phyloP scores from a whole-genome alignment of 2,329 filamentous ascomycete species.

The Hypoxylon sp. region DNA sequence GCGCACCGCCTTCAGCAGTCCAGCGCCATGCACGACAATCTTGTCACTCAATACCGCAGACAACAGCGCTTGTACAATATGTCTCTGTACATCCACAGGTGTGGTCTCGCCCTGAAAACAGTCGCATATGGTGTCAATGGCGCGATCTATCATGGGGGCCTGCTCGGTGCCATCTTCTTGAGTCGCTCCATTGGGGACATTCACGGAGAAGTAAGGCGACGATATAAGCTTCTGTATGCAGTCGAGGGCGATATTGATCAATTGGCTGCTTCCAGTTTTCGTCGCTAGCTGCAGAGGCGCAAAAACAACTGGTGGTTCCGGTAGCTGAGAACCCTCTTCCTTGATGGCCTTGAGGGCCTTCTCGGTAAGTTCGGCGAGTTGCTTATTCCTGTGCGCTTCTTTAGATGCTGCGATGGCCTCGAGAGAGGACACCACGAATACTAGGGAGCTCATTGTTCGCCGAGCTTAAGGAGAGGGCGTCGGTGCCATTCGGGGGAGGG shows the following conservation, averaged over 20 bases:
- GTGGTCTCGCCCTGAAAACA: slow-evolving; percentile 98
- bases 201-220: slow-evolving; percentile 95
- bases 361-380: slow-evolving; percentile 83
- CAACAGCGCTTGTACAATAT: slow-evolving; percentile 96
- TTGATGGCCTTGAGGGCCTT: slow-evolving; percentile 88
- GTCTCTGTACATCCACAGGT: slow-evolving; percentile 89
- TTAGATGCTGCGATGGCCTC: slow-evolving; percentile 92
- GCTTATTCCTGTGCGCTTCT: slow-evolving; percentile 88
- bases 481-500: slow-evolving; percentile 45
- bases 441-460: slow-evolving; percentile 87
- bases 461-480: slow-evolving; percentile 45
- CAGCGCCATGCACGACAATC: slow-evolving; percentile 96
- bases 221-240: slow-evolving; percentile 99
- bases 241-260: slow-evolving; percentile 92
- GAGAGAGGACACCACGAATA: slow-evolving; percentile 93
- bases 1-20: slow-evolving; percentile 93
- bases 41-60: slow-evolving; percentile 98
- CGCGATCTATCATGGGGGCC: slow-evolving; percentile 90
- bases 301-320: slow-evolving; percentile 93
- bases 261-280: slow-evolving; percentile 83
- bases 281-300: slow-evolving; percentile 90
- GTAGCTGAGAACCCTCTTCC: slow-evolving; percentile 80
- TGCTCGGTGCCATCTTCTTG: slow-evolving; percentile 59
- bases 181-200: slow-evolving; percentile 61
- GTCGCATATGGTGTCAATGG: slow-evolving; percentile 99